Conservation (phyloP, 177 flowering plant species). For the Telopea speciosissima region DNA sequence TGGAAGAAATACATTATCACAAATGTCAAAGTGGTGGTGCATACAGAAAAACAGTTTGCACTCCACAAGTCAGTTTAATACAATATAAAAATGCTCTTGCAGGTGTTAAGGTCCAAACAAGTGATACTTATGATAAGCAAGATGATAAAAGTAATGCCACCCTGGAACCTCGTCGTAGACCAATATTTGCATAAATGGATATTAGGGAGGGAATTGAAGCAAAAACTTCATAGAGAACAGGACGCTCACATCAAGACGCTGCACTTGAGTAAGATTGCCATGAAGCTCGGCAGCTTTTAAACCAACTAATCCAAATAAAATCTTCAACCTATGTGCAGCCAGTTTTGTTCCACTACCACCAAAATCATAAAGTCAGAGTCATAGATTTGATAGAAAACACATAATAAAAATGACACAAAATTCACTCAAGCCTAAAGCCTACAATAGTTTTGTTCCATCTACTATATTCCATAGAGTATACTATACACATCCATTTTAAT, state of each 20-base stretch:
- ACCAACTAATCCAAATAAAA: conserved; percentile 82
- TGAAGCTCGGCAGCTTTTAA: conserved; percentile 96
- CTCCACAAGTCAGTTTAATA: neutral
- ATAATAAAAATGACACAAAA: neutral
- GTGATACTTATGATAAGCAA: neutral
- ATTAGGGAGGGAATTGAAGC: neutral
- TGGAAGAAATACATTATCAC: neutral
- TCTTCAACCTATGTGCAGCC: conserved; percentile 91
- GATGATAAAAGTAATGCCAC: neutral
- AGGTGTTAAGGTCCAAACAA: neutral
- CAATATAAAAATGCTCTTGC: neutral
- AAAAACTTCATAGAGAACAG: neutral
- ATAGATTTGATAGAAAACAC: neutral
- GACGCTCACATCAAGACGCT: conserved; percentile 81
- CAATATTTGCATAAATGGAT: neutral
- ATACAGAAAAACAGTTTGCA: neutral
- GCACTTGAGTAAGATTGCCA: conserved; percentile 91
- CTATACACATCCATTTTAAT: neutral
- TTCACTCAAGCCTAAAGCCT: neutral
- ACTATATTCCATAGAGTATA: neutral
- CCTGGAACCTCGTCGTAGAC: neutral
- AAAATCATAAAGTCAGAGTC: conserved; percentile 11
- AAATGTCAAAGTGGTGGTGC: neutral
- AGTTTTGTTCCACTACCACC: conserved; percentile 85
- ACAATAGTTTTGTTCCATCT: neutral